Percentiles rank a stretch among this genome's conserved stretches.
Conservation (phyloP, 768 basidiomycete species). For the Hirschioporus abietinus region DNA sequence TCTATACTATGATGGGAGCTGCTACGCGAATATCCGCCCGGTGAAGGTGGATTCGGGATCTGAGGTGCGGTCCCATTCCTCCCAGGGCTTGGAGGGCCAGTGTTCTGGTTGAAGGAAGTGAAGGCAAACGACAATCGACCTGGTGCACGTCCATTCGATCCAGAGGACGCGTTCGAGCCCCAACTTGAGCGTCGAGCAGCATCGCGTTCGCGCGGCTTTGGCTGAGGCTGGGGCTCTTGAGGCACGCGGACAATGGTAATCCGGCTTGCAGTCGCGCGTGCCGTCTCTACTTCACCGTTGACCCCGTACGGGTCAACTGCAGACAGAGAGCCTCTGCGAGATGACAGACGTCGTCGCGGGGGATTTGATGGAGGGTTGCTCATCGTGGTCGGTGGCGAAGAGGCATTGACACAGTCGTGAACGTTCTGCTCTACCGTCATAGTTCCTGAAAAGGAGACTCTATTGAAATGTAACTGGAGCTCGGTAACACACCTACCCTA, state of each 20-base stretch:
- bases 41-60: constrained; percentile 17
- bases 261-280: constrained; percentile 52
- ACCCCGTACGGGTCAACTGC: constrained; percentile 66
- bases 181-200: constrained; percentile 21
- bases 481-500: neutral
- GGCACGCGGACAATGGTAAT: constrained; percentile 73
- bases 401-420: neutral
- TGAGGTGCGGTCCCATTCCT: constrained; percentile 8
- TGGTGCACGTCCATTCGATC: constrained; percentile 23
- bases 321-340: constrained; percentile 61
- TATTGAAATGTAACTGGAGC: neutral
- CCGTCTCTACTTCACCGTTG: constrained; percentile 47
- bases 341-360: constrained; percentile 34
- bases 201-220: constrained; percentile 7
- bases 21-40: constrained; percentile 20
- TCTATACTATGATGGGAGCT: constrained; percentile 28
- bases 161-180: constrained; percentile 25
- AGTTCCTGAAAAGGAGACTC: neutral
- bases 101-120: constrained; percentile 46
- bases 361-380: neutral
- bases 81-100: neutral
- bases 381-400: constrained; percentile 1
- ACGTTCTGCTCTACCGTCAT: neutral
- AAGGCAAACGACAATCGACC: constrained; percentile 58
- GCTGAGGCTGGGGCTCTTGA: constrained; percentile 24